These are phyloP conservation scores for Pseudofabraea citricarpa DNA, from an alignment of 2,329 filamentous ascomycete genomes.

Conservation along the genomic window DNA sequence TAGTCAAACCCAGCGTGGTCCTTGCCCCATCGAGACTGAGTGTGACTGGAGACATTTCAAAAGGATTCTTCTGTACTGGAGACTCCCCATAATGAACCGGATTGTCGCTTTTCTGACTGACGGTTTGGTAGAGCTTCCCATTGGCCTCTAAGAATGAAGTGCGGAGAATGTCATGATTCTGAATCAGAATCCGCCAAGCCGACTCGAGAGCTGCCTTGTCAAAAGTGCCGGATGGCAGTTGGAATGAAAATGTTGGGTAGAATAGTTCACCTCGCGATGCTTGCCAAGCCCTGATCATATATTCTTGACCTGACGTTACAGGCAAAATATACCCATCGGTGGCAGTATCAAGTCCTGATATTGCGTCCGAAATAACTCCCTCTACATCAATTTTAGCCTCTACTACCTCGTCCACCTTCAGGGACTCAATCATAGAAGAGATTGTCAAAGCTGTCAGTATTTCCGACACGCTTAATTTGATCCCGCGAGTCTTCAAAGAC, in stretches of 20 bases:
- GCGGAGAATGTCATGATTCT: constrained; percentile 58
- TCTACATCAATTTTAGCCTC: constrained; percentile 27
- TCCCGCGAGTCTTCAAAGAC: constrained; percentile 57
- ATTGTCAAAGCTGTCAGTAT: constrained; percentile 65
- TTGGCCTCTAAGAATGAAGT: constrained; percentile 50
- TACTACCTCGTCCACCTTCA: constrained; percentile 22
- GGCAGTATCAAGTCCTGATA: constrained; percentile 34
- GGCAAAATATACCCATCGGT: constrained; percentile 48
- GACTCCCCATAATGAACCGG: not conserved
- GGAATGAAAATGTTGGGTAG: constrained; percentile 67
- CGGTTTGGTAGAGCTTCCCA: constrained; percentile 58
- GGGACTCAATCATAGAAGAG: constrained; percentile 50
- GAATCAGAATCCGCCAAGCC: constrained; percentile 59
- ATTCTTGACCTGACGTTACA: constrained; percentile 70
- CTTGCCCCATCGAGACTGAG: constrained; percentile 16
- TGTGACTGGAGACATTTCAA: constrained; percentile 21
- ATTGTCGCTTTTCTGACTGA: constrained; percentile 25
- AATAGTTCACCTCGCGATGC: constrained; percentile 63
- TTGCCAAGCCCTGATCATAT: constrained; percentile 76
- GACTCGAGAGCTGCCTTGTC: constrained; percentile 36
- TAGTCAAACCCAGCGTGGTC: constrained; percentile 41
- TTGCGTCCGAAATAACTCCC: constrained; percentile 32
- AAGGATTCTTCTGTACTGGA: not conserved
- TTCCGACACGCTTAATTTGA: constrained; percentile 64
- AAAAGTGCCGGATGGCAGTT: constrained; percentile 35